Percentiles rank a stretch among this genome's conserved stretches.
Conservation (phyloP, 805 yeast genomes). For the Starmera quercuum region DNA sequence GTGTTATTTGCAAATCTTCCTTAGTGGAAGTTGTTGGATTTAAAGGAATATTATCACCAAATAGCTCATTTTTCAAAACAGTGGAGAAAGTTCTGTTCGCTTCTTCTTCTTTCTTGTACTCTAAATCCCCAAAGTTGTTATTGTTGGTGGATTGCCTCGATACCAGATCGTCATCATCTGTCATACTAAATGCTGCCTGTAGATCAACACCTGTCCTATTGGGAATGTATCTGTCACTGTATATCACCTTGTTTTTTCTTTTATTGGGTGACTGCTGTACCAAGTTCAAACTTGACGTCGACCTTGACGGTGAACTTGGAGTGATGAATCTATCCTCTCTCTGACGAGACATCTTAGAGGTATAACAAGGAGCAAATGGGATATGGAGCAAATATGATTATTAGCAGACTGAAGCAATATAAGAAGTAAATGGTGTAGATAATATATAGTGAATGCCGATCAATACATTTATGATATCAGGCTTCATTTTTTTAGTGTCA, state of each 20-base stretch:
- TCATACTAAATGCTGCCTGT: constrained; percentile 55
- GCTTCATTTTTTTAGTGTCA: too few species aligned
- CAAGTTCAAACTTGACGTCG: constrained; percentile 16
- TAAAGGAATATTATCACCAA: constrained; percentile 76
- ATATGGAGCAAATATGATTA: too few species aligned
- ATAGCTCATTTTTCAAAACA: constrained; percentile 79
- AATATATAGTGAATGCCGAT: too few species aligned
- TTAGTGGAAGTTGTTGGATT: constrained; percentile 23
- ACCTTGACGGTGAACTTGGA: constrained; percentile 23
- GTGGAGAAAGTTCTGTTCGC: constrained; percentile 85
- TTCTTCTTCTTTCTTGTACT: constrained; percentile 63
- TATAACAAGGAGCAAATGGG: too few species aligned
- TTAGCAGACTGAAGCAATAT: too few species aligned
- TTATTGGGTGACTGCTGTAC: constrained; percentile 23
- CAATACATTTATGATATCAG: too few species aligned
- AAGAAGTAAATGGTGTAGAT: too few species aligned
- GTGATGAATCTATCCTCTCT: constrained; percentile 10
- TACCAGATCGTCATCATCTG: constrained; percentile 10
- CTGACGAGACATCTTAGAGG: too few species aligned
- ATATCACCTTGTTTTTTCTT: constrained; percentile 36
- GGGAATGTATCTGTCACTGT: constrained; percentile 86
- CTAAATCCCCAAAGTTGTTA: constrained; percentile 50
- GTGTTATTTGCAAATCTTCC: constrained; percentile 21
- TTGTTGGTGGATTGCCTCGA: constrained; percentile 17
- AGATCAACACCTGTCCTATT: constrained; percentile 78